Base-by-base conservation (phyloP, 1,284 basidiomycete genomes). In the Porodaedalea pini region DNA sequence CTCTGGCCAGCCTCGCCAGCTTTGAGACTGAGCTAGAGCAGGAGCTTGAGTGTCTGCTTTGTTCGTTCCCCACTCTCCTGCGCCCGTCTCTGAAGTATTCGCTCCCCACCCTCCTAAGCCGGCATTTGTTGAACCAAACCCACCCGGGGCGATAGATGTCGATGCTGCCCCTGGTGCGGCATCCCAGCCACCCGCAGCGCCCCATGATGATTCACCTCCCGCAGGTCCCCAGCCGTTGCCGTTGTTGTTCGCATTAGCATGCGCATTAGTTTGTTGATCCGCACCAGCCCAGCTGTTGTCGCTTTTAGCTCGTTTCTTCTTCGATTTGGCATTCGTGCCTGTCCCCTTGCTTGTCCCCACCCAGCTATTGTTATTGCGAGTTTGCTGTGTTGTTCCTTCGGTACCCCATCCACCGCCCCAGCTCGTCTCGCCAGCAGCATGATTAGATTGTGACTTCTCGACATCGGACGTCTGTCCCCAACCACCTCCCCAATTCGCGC, bases 1-100 rank as follows among this genome's bases (percentile, higher is more conserved):
- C 5, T 27, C 43, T 23, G 25, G 23, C 59, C 55, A 57, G 8
- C 29, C 56, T 34, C 65, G 62, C 68, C 68, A 70, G 40, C 61
- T 58, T n/a, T 61, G 45, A 19, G 57, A 48, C 21, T 56, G 32
- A 25, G 25, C 49, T 11, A 52, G 21, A 23, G 37, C 27, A 15
- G 54, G 49, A 5, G 58, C 58, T 10, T 59, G 53, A 15, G 32
- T 13, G 11, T 48, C 21, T 10, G 13, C 34, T 19, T 44, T 31
- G 23, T n/a, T 23, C 44, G 10, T 45, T 34, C 43, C 25, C 36
- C n/a, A 7, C 19, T 40, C 49, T 7, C 23, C 13, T 11, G 25
- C 29, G 13, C 31, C 44, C 5, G 44, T 17, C n/a, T 27, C 43
- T 27, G n/a, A n/a, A n/a, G 43, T 43, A 44, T 29, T 21, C 31